Evolutionary conservation across 2,329 filamentous ascomycete species (phyloP), one percentile per base, ranked within the genome.

Genomic region (Metarhizium brunneum): DNA sequence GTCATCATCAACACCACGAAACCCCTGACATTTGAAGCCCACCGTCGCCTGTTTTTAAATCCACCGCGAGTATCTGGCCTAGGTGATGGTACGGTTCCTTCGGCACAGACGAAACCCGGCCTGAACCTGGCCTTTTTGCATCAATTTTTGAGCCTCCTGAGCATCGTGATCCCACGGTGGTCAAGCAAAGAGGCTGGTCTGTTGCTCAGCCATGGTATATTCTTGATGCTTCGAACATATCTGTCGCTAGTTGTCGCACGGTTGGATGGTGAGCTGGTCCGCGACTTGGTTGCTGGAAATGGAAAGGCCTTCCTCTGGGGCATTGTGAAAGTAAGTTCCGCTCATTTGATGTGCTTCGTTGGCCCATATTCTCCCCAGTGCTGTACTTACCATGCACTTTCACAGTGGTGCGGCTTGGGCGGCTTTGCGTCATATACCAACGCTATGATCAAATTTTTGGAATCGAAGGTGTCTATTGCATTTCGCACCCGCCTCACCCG

Each of bases 371-470:
- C 4, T 51, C 6, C 32, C 7, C 10, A 18, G 16, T 52, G 40
- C 30, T 36, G 5, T 48, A 16, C 29, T 53, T 32, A 29, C 58
- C 43, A 58, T 50, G 43, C 49, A 54, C 32, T 42, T 60, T 52
- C 48, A 59, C 53, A 84, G 78, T 99, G 94, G 94, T 91, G 92
- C 61, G 91, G 92, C 3, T 86, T 99, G 40, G 94, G 94, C 47
- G 90, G 88, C 2, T 85, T 97, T 60, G 92, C 92, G 8, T 95
- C 92, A 0, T 99, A 99, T 67, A 96, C 92, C 52, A 99, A 99
- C 70, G 91, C 92, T 54, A 96, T 95, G 88, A 99, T 99, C 78
- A 97, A 97, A 71, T 99, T 89, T 73, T 80, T 99, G 59, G 92
- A 99, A 72, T 92, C 90, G 52, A 99, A 99, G 75, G 91, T 99